Conservation (phyloP, 495 filamentous ascomycete species). For the Aspergillus wentii region DNA sequence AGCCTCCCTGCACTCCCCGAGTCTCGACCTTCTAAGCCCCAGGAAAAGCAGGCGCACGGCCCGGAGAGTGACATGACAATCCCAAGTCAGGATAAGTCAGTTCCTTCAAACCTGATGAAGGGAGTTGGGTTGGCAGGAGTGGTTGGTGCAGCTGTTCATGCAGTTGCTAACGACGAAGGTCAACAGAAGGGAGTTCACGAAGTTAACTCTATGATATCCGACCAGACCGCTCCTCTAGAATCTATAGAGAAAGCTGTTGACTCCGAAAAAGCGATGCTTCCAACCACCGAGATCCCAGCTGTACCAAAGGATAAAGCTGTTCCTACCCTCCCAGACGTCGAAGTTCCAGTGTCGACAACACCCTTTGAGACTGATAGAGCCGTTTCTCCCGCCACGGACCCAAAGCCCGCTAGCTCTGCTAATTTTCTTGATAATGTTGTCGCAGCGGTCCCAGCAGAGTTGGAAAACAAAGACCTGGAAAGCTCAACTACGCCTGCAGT, state of each 20-base stretch:
- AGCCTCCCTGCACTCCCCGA: slow-evolving; percentile 7
- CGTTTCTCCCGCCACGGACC: neutral
- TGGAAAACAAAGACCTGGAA: too few species aligned
- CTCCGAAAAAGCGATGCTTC: neutral
- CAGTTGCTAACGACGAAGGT: too few species aligned
- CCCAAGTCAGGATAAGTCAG: slow-evolving; percentile 15
- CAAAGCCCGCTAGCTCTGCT: slow-evolving; percentile 12
- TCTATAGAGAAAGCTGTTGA: too few species aligned
- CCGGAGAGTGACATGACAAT: slow-evolving; percentile 9
- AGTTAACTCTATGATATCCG: too few species aligned
- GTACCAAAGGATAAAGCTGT: neutral
- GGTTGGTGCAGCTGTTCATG: slow-evolving; percentile 26
- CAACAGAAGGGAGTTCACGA: too few species aligned
- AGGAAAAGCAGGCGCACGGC: slow-evolving; percentile 2
- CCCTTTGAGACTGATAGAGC: neutral
- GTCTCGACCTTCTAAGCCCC: slow-evolving; percentile 11
- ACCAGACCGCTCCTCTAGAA: too few species aligned
- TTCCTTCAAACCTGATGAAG: neutral
- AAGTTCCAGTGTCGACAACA: too few species aligned
- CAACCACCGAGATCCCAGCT: neutral
- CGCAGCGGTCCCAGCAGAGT: too few species aligned
- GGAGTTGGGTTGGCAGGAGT: slow-evolving; percentile 18
- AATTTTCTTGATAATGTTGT: slow-evolving; percentile 26
- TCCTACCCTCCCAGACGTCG: too few species aligned
- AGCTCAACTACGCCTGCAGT: too few species aligned